A percentile compares a stretch with the other conserved stretches of the same genome.
These are phyloP conservation scores for Suillus paluster DNA, from an alignment of 768 basidiomycete species.

Conservation along the genomic window DNA sequence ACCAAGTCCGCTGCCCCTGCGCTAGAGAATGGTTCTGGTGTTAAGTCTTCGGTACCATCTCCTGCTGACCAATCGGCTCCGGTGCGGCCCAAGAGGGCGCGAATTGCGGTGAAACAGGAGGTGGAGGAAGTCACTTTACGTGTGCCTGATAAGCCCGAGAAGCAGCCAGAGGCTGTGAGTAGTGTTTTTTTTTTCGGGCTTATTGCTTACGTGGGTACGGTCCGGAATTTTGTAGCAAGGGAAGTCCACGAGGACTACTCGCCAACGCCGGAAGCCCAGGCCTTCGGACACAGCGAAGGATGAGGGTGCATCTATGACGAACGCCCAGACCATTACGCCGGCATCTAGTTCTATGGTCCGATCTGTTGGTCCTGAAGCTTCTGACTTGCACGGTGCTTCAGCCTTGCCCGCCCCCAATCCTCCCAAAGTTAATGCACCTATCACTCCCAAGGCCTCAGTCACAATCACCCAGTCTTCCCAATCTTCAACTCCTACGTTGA, in stretches of 20 bases:
- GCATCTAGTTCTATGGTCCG: conserved; percentile 13
- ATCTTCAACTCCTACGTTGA: conserved; percentile 38
- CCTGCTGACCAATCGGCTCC: conserved; percentile 25
- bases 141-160: conserved; percentile 7
- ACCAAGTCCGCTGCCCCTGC: conserved; percentile 21
- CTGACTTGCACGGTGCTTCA: neutral
- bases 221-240: conserved; percentile 11
- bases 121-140: conserved; percentile 21
- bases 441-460: conserved; percentile 38
- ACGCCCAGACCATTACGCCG: conserved; percentile 14
- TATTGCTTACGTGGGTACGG: neutral
- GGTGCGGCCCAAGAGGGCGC: conserved; percentile 36
- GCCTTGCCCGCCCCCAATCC: neutral
- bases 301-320: conserved; percentile 8
- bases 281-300: conserved; percentile 24
- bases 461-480: conserved; percentile 37
- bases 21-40: conserved; percentile 17
- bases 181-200: neutral
- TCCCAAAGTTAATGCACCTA: conserved; percentile 22
- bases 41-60: conserved; percentile 18
- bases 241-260: conserved; percentile 20
- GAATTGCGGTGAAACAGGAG: conserved; percentile 30
- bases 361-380: conserved; percentile 1
- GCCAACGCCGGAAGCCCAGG: conserved; percentile 29
- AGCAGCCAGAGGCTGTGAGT: conserved; percentile 22